A percentile compares a stretch with the other conserved stretches of the same genome.
Conservation (phyloP, 805 yeast genomes). For the Candida nonsorbophila region DNA sequence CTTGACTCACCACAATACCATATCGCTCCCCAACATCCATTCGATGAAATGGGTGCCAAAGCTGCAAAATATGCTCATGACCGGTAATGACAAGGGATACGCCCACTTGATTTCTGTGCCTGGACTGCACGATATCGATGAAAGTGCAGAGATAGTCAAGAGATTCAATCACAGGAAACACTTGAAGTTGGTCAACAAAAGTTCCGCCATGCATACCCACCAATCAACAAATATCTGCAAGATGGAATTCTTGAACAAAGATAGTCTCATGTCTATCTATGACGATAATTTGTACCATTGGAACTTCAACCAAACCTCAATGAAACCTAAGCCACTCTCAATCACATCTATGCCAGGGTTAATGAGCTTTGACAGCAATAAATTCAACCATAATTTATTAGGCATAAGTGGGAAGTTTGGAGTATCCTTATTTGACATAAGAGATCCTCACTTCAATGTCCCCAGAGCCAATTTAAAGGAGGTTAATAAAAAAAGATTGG, state of each 20-base stretch:
- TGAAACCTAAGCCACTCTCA: constrained; percentile 45
- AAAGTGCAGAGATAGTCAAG: constrained; percentile 68
- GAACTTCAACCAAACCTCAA: constrained; percentile 51
- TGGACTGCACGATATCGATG: constrained; percentile 24
- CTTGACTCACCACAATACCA: constrained; percentile 55
- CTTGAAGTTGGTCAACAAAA: constrained; percentile 29
- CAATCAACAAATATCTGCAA: constrained; percentile 19
- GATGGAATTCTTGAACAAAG: constrained; percentile 21
- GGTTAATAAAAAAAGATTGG: constrained; percentile 13
- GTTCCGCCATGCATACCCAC: constrained; percentile 14
- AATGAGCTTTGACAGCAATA: constrained; percentile 44
- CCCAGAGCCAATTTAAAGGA: constrained; percentile 16
- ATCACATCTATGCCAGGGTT: constrained; percentile 50
- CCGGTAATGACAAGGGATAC: constrained; percentile 75
- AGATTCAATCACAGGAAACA: constrained; percentile 77
- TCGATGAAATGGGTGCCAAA: constrained; percentile 49
- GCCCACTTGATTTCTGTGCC: constrained; percentile 73
- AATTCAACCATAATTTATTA: constrained; percentile 44
- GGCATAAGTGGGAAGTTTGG: constrained; percentile 72
- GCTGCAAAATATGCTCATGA: constrained; percentile 38
- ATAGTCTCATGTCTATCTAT: constrained; percentile 56
- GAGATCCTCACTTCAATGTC: constrained; percentile 40
- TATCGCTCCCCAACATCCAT: constrained; percentile 50
- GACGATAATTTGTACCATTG: constrained; percentile 71
- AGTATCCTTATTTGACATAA: constrained; percentile 65